Percentiles rank a stretch among this genome's conserved stretches.
These are phyloP conservation scores for Clavispora santaluciae DNA, from an alignment of 805 yeast genomes.

Conservation along the genomic window DNA sequence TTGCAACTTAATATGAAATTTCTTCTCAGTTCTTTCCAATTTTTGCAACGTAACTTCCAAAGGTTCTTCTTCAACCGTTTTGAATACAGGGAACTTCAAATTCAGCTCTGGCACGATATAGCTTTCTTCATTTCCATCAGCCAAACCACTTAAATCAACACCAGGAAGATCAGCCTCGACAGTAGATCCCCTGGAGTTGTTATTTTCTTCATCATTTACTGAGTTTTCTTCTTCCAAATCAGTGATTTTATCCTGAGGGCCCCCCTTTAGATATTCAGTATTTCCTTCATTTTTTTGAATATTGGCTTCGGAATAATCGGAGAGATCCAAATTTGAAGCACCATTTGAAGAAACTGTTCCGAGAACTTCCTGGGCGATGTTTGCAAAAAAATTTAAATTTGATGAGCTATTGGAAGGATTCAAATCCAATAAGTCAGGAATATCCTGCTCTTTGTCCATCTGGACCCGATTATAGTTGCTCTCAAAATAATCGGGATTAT, in stretches of 20 bases:
- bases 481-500: too few species aligned
- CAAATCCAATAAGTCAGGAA: too few species aligned
- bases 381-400: background rate
- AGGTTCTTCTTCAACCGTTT: conserved; percentile 8
- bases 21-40: conserved; percentile 11
- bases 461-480: too few species aligned
- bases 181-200: background rate
- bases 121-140: background rate
- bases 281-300: too few species aligned
- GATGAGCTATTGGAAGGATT: background rate
- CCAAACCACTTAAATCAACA: too few species aligned
- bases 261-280: too few species aligned
- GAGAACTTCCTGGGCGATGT: conserved; percentile 3
- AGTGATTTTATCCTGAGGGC: too few species aligned
- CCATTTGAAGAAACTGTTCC: background rate
- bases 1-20: conserved; percentile 11
- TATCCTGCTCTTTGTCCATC: too few species aligned
- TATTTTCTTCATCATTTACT: background rate
- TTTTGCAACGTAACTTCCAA: conserved; percentile 8
- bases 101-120: background rate
- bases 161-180: too few species aligned
- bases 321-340: too few species aligned
- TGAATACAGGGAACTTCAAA: conserved; percentile 6
- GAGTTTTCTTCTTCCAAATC: too few species aligned
- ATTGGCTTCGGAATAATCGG: too few species aligned